Evolutionary conservation across 2,329 filamentous ascomycete genomes (phyloP).

Genomic region (Rutstroemia sydowiana): DNA sequence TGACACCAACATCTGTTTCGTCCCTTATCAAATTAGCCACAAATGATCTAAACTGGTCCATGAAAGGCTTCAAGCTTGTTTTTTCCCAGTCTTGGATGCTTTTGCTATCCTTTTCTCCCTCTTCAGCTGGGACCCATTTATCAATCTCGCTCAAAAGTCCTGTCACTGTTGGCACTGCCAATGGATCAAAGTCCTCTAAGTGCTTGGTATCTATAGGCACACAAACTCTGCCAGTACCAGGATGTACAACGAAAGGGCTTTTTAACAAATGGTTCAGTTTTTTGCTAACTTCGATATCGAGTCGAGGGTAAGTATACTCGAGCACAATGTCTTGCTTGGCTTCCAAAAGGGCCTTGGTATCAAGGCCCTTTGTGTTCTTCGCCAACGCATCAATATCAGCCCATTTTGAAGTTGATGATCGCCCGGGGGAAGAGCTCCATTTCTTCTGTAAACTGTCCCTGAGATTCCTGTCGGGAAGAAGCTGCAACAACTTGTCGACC

Average conservation of each 20-base stretch:
- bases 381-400: slow-evolving; percentile 85
- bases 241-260: slow-evolving; percentile 92
- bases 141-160: slow-evolving; percentile 80
- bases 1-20: slow-evolving; percentile 46
- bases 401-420: slow-evolving; percentile 79
- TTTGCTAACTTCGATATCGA: slow-evolving; percentile 96
- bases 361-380: slow-evolving; percentile 66
- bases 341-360: slow-evolving; percentile 66
- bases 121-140: slow-evolving; percentile 53
- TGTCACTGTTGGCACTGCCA: slow-evolving; percentile 83
- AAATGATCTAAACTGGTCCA: slow-evolving; percentile 81
- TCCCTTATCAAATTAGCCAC: slow-evolving; percentile 75
- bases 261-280: slow-evolving; percentile 98
- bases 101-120: slow-evolving; percentile 38
- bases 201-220: slow-evolving; percentile 78
- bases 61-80: slow-evolving; percentile 86
- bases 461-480: slow-evolving; percentile 74
- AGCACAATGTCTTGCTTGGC: slow-evolving; percentile 94
- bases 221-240: slow-evolving; percentile 87
- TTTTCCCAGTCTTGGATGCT: slow-evolving; percentile 85
- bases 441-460: slow-evolving; percentile 77
- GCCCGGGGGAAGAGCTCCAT: slow-evolving; percentile 77
- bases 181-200: slow-evolving; percentile 78
- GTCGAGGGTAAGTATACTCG: slow-evolving; percentile 94
- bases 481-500: slow-evolving; percentile 69